phyloP scores from a whole-genome alignment of 805 yeast species.

The Candida silvatica region DNA sequence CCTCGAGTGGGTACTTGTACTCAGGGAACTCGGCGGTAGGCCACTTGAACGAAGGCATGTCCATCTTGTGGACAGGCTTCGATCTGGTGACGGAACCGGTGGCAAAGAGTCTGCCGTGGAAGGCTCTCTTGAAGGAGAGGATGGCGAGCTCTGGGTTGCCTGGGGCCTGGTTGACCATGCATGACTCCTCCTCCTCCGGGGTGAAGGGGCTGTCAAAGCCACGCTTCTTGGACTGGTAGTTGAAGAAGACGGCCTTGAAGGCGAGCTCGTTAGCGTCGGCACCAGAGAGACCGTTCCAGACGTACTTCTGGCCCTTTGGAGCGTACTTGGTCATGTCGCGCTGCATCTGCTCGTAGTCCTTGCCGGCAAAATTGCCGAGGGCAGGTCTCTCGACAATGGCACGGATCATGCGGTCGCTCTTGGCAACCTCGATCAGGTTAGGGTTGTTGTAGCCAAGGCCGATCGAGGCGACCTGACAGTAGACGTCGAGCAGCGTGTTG shows the following conservation, averaged over 20 bases:
- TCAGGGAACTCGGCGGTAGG: conserved; percentile 90
- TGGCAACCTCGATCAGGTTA: conserved; percentile 57
- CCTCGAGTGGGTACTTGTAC: conserved; percentile 68
- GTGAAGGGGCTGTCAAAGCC: conserved; percentile 55
- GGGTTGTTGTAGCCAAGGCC: conserved; percentile 86
- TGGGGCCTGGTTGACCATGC: conserved; percentile 78
- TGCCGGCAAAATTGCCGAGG: conserved; percentile 71
- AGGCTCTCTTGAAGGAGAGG: conserved; percentile 77
- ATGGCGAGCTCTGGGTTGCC: conserved; percentile 86
- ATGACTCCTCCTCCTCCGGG: conserved; percentile 57
- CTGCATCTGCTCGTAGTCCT: conserved; percentile 40
- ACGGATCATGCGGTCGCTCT: conserved; percentile 58
- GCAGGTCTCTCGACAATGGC: conserved; percentile 83
- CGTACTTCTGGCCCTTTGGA: conserved; percentile 65
- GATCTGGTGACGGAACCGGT: conserved; percentile 87
- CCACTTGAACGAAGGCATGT: conserved; percentile 92
- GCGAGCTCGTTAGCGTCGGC: conserved; percentile 88
- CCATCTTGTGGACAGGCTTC: conserved; percentile 90
- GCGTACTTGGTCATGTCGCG: conserved; percentile 65
- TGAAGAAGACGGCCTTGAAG: conserved; percentile 81
- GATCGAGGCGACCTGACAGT: conserved; percentile 80
- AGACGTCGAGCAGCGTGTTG: conserved; percentile 62
- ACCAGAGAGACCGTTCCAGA: conserved; percentile 79
- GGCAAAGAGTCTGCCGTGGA: conserved; percentile 94
- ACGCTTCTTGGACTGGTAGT: conserved; percentile 63